These are phyloP conservation scores for Diversispora epigaea DNA, from an alignment of 192 early-diverging fungal species.

Conservation along the genomic window DNA sequence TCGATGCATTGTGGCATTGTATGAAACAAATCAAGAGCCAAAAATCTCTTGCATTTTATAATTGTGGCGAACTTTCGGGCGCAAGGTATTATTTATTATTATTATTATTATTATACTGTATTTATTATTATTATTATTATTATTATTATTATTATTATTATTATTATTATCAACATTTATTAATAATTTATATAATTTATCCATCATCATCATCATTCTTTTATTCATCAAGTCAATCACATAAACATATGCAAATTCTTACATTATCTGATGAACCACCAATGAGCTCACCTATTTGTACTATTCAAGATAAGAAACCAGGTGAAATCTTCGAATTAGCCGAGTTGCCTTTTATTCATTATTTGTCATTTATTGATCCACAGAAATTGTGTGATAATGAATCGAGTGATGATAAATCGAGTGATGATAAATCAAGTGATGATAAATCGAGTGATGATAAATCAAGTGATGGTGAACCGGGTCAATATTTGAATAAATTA, in stretches of 20 bases:
- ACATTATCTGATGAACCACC: slow-evolving; percentile 34
- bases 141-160: background rate
- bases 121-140: background rate
- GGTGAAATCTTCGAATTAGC: slow-evolving; percentile 40
- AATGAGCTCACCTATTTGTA: slow-evolving; percentile 43
- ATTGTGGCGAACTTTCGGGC: slow-evolving; percentile 56
- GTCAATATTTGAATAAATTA: slow-evolving; percentile 47
- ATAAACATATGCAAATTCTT: slow-evolving; percentile 62
- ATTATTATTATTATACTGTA: background rate
- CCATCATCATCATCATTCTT: background rate
- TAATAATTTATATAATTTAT: background rate
- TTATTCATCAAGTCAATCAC: slow-evolving; percentile 46
- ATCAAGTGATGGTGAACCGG: slow-evolving; percentile 41
- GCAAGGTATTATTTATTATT: slow-evolving; percentile 41
- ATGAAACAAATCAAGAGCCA: slow-evolving; percentile 35
- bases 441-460: slow-evolving; percentile 37
- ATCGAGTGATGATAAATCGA: too few relatives aligned
- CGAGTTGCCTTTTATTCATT: slow-evolving; percentile 20
- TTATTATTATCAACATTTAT: background rate
- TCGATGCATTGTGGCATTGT: slow-evolving; percentile 43
- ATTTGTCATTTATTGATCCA: slow-evolving; percentile 40
- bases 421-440: too few relatives aligned
- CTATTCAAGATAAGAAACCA: slow-evolving; percentile 37
- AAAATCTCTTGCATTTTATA: slow-evolving; percentile 51
- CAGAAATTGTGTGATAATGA: slow-evolving; percentile 37